Conservation (phyloP, 192 early-diverging fungal genomes). For the Backusella macrospora region DNA sequence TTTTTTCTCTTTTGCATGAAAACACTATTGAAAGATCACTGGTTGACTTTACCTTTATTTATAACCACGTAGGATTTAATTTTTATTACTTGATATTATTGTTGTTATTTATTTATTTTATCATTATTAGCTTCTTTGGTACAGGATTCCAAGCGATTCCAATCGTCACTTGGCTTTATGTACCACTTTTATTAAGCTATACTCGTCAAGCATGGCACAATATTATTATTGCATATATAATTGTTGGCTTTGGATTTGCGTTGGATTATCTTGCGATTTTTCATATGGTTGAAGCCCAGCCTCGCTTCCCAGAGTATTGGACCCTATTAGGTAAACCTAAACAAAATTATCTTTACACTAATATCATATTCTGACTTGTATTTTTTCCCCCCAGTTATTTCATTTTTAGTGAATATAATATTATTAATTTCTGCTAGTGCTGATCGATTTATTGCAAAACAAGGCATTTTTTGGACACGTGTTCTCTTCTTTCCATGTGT, state of each 20-base stretch:
- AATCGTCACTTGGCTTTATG: constrained; percentile 6
- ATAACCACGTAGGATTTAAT: background rate
- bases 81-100: background rate
- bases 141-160: constrained; percentile 29
- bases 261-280: constrained; percentile 16
- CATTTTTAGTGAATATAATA: background rate
- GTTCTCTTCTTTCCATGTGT: constrained; percentile 13
- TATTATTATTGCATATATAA: background rate
- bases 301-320: background rate
- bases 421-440: background rate
- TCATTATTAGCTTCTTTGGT: constrained; percentile 1
- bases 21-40: background rate
- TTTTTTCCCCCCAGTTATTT: background rate
- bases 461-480: constrained; percentile 6
- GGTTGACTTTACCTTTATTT: background rate
- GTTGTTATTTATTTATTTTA: background rate
- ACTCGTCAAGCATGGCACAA: constrained; percentile 8
- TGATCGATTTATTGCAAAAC: constrained; percentile 2
- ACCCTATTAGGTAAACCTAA: background rate
- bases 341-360: background rate
- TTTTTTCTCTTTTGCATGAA: background rate
- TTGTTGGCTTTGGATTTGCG: constrained; percentile 9
- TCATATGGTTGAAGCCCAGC: background rate
- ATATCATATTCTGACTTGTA: background rate
- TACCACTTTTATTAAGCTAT: constrained; percentile 12